Evolutionary conservation across 768 basidiomycete genomes (phyloP), one percentile per base, ranked within the genome.

Genomic region (Auricularia sp.): DNA sequence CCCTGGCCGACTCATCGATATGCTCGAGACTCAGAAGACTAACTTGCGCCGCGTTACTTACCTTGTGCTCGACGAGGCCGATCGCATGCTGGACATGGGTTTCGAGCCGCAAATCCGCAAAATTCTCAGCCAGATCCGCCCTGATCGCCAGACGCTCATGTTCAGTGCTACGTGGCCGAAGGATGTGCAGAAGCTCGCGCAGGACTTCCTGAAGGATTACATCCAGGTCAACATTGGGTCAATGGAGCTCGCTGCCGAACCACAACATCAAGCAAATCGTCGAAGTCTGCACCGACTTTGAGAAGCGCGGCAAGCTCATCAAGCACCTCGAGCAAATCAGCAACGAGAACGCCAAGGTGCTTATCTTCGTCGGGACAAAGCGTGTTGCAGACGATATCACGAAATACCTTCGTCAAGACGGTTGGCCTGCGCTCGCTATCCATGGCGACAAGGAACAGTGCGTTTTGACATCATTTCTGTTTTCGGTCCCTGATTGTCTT

Each of bases 21-120:
- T 99, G 97, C 84, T 99, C 34, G 97, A 99, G 79, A 85, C 84
- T 1, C 87, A 90, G 73, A 97, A 97, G 79, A 98, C 95, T 23
- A 98, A 98, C 76, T 84, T 99, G 62, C 91, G 91, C 64, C 88
- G 97, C 51, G 83, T 99, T 64, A 99, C 97, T 23, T 99, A 98
- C 76, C 83, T 99, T 47, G 97, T 99, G 73, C 91, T 99, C 87
- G 97, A 99, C 72, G 97, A 99, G 77, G 97, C 97, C 56, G 97
- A 99, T 80, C 92, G 97, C 72, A 99, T 99, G 97, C 84, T 99
- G 68, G 97, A 99, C 80, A 99, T 99, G 97, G 97, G 97, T 82
- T 99, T 99, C 79, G 97, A 99, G 78, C 97, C 97, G 62, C 97
- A 99, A 75, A 98, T 99, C 73, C 84, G 95, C 73, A 98, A 98